Base-by-base conservation (phyloP, 2,329 filamentous ascomycete genomes). In the Pyrenochaeta sp. region DNA sequence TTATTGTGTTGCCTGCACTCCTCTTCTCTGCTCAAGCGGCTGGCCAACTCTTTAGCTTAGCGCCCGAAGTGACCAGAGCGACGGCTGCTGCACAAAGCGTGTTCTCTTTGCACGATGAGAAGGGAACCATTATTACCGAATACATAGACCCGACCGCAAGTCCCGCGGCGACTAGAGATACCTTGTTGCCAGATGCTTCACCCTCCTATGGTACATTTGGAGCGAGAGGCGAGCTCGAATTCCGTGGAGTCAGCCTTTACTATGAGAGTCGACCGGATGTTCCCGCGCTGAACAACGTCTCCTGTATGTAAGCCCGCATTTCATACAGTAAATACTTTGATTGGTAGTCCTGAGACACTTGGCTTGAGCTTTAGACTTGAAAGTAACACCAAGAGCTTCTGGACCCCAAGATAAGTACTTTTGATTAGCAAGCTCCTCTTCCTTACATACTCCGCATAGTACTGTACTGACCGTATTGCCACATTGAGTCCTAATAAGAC, bases 1-100 rank as follows among this genome's bases (percentile, higher is more conserved):
- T 82, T 68, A 81, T 78, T 37, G 79, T 81, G 1, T 63, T 82
- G 5, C 79, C 79, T 28, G 80, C 80, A 3, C 68, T 82, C 10
- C 72, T 82, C 1, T 82, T 82, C 69, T 81, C 79, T 8, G 80
- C 80, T 7, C 80, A 82, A 67, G 75, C 78, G 37, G 77, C 79
- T 28, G 80, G 80, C 2, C 80, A 82, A 58, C 72, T 82, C 10
- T 82, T 82, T 72, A 80, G 77, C 54, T 65, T 82, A 24, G 79
- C 78, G 15, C 79, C 80, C 1, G 80, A 82, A 56, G 77, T 82
- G 25, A 78, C 79, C 34, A 71, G 79, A 34, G 80, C 80, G 1
- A 80, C 78, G 55, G 72, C 77, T 12, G 80, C 80, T 45, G 79
- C 80, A n/a, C 73, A 74, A 49, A 81, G 75, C 51, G 76, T 82